Conservation (phyloP, 352 stramenopile species). For the Phytopythium oedochilum region DNA sequence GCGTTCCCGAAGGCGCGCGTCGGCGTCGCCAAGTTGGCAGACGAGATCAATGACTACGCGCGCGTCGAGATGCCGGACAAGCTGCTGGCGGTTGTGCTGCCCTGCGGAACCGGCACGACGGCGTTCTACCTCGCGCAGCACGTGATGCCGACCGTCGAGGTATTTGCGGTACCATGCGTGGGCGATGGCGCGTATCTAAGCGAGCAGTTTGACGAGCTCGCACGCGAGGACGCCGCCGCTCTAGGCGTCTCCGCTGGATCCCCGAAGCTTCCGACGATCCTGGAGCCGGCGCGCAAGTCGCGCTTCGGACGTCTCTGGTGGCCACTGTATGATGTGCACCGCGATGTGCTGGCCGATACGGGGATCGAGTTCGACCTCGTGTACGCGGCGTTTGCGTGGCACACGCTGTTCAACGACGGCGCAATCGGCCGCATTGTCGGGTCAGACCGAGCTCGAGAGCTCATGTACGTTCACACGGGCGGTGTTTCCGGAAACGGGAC, state of each 20-base stretch:
- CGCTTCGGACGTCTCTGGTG: constrained; percentile 66
- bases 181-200: constrained; percentile 53
- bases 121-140: constrained; percentile 79
- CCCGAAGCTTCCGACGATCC: constrained; percentile 26
- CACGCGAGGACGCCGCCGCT: constrained; percentile 12
- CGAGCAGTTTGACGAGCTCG: constrained; percentile 46
- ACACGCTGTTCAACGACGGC: constrained; percentile 60
- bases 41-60: constrained; percentile 73
- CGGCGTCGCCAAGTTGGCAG: constrained; percentile 46
- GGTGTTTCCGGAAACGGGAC: constrained; percentile 67
- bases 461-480: constrained; percentile 82
- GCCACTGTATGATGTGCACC: constrained; percentile 51
- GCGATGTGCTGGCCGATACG: constrained; percentile 55
- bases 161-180: constrained; percentile 73
- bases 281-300: constrained; percentile 42
- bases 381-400: constrained; percentile 73
- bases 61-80: constrained; percentile 9
- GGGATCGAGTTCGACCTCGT: constrained; percentile 70
- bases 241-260: background rate
- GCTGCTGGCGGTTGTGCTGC: constrained; percentile 58
- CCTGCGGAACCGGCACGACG: constrained; percentile 73
- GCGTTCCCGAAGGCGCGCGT: constrained; percentile 56
- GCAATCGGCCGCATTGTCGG: constrained; percentile 28
- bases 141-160: constrained; percentile 28
- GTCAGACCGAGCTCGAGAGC: constrained; percentile 15